Base-by-base conservation (phyloP, 2,329 filamentous ascomycete genomes). In the Arthrinium phaeospermum region DNA sequence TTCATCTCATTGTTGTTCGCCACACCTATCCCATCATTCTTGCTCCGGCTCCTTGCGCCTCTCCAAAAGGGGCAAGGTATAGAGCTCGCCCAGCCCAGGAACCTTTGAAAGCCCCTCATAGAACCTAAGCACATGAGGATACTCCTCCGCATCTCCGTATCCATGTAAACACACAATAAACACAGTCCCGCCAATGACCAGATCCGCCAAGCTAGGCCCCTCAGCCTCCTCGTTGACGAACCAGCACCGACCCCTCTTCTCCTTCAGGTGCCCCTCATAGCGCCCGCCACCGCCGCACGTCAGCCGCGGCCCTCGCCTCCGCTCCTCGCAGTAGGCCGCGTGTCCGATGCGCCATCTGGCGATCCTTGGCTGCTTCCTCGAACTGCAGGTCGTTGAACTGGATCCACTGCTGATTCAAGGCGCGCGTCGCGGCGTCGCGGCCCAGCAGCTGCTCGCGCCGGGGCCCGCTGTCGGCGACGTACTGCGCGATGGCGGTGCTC, bases 391-490 rank as follows among this genome's bases (percentile, higher is more conserved):
- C 75, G 0, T 78, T 75, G 70, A 76, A 78, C 57, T 72, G 74
- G 69, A 81, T 78, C 82, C 81, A 84, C 74, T 83, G 81, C 12
- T 79, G 79, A 73, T 84, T 77, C 1, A 74, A 70, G 2, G 82
- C 82, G 19, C 79, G 77, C 73, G 81, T 75, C 13, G 78, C 73
- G 0, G 74, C 80, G 8, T 74, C 57, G 8, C 82, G 81, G 5
- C 82, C 67, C 24, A 84, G 77, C 69, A 69, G 68, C 45, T 83
- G 82, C 2, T 72, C 75, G 4, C 76, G 75, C 8, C 74, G 75
- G 16, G 81, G 81, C 0, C 82, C 82, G 34, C 75, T 78, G 64
- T 82, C 80, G 41, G 81, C 79, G 72, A 83, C 72, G 73, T 81
- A 83, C 49, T 79, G 76, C 4, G 81, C 77, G 69, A 84, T 83